Conservation (phyloP, 148 eudicot genomes). For the Nyssa sinensis region DNA sequence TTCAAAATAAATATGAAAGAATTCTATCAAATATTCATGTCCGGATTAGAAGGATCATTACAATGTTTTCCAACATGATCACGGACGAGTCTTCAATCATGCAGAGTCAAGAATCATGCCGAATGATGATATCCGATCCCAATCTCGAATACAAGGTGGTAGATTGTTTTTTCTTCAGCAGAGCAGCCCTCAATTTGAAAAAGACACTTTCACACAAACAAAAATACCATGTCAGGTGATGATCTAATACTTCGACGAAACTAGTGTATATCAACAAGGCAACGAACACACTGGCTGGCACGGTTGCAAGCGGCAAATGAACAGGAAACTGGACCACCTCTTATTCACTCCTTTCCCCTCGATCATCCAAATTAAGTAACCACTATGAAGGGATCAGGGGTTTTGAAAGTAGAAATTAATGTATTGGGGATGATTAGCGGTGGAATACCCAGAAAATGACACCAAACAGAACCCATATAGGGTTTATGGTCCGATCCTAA, state of each 20-base stretch:
- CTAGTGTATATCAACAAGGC: neutral
- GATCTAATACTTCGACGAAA: neutral
- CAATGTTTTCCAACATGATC: neutral
- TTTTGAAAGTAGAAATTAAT: neutral
- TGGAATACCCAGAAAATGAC: neutral
- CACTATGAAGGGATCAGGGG: neutral
- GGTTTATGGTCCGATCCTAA: neutral
- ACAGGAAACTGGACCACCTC: neutral
- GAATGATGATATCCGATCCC: neutral
- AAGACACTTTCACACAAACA: neutral
- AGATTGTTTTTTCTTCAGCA: neutral
- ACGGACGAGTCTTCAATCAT: conserved; percentile 14
- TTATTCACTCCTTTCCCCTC: neutral
- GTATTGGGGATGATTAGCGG: neutral
- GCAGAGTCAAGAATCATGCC: neutral
- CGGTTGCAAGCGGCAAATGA: neutral
- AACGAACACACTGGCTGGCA: neutral
- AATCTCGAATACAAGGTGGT: neutral
- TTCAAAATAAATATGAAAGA: neutral
- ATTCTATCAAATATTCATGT: neutral
- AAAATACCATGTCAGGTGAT: neutral
- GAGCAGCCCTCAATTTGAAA: neutral
- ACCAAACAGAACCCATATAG: conserved; percentile 6
- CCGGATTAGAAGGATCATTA: neutral
- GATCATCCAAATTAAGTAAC: conserved; percentile 1